Conservation (phyloP, 2,329 filamentous ascomycete species). For the Fusarium aywerte region DNA sequence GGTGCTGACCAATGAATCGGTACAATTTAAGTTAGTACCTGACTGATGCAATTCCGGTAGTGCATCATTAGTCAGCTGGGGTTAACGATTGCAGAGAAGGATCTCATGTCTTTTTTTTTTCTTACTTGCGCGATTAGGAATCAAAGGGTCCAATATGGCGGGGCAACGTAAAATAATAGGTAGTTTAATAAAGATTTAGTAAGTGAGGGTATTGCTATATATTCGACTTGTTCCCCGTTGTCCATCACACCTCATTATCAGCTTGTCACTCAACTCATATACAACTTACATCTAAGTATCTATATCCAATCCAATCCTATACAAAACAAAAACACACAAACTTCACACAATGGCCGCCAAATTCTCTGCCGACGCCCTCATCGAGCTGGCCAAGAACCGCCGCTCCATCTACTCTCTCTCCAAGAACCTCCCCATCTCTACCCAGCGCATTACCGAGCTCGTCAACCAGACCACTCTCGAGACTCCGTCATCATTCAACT, state of each 20-base stretch:
- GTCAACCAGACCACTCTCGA: conserved; percentile 72
- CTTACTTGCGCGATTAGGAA: neutral
- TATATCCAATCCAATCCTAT: neutral
- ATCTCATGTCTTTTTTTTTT: conserved; percentile 8
- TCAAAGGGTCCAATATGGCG: conserved; percentile 18
- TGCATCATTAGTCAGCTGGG: conserved; percentile 29
- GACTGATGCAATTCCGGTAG: conserved; percentile 16
- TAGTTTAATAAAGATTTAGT: neutral
- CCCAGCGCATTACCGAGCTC: conserved; percentile 71
- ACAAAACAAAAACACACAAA: conserved; percentile 15
- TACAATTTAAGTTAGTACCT: neutral
- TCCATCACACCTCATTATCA: neutral
- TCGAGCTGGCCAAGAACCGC: conserved; percentile 73
- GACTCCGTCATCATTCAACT: conserved; percentile 88
- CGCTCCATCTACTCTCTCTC: conserved; percentile 75
- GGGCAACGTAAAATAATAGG: conserved; percentile 6
- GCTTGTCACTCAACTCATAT: conserved; percentile 20
- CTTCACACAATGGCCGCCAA: conserved; percentile 57
- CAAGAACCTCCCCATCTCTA: conserved; percentile 66
- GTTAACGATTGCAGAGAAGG: conserved; percentile 19
- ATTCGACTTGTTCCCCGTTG: conserved; percentile 10
- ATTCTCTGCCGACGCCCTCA: conserved; percentile 61
- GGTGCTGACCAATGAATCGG: neutral
- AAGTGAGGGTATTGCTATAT: conserved; percentile 25
- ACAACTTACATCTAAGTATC: conserved; percentile 5